These are phyloP conservation scores for Kazachstania sp. DNA, from an alignment of 1,139 yeast species.

Conservation along the genomic window DNA sequence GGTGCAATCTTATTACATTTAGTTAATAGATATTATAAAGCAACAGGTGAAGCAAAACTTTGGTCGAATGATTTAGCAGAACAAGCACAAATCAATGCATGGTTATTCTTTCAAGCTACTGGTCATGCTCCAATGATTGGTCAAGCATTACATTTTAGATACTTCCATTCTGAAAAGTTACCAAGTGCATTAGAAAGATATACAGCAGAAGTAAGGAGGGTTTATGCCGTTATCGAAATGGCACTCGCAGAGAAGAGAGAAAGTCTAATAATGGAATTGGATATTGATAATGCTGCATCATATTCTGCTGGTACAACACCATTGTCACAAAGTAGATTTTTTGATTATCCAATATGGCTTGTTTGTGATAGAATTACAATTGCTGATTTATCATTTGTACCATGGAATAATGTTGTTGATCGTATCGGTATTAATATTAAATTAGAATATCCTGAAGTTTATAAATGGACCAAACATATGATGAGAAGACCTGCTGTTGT, in stretches of 20 bases:
- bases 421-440: constrained; percentile 82
- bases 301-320: constrained; percentile 88
- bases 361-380: constrained; percentile 86
- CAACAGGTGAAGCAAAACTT: constrained; percentile 62
- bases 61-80: constrained; percentile 77
- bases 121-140: constrained; percentile 99
- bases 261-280: constrained; percentile 81
- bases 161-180: constrained; percentile 80
- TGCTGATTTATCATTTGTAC: constrained; percentile 87
- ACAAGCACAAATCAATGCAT: constrained; percentile 78
- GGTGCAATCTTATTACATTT: constrained; percentile 82
- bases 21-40: constrained; percentile 59
- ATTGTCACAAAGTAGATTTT: constrained; percentile 72
- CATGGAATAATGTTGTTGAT: constrained; percentile 95
- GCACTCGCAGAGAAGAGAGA: constrained; percentile 90
- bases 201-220: constrained; percentile 87
- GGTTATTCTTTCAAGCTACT: constrained; percentile 92
- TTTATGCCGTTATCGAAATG: constrained; percentile 91
- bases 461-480: constrained; percentile 91
- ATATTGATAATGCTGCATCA: constrained; percentile 80
- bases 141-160: constrained; percentile 88
- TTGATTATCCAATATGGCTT: constrained; percentile 91
- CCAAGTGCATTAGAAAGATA: constrained; percentile 87
- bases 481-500: constrained; percentile 82
- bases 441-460: constrained; percentile 88